phyloP scores from a whole-genome alignment of 345 rosid genomes.

The Gossypioides kirkii region DNA sequence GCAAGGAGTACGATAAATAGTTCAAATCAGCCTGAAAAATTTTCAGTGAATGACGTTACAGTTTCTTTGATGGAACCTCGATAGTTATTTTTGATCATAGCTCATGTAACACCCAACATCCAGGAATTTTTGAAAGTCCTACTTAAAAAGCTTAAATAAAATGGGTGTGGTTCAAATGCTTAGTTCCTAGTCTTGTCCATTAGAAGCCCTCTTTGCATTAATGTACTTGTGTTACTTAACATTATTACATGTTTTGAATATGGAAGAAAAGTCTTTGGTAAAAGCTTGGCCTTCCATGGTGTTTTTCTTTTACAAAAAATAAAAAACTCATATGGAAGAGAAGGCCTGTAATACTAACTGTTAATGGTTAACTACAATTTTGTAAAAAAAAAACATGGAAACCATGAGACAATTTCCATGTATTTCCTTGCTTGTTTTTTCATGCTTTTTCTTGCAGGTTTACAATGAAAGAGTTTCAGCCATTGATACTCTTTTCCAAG shows the following conservation, averaged over 20 bases:
- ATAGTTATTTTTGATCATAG: not conserved
- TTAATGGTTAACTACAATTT: not conserved
- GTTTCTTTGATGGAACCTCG: not conserved
- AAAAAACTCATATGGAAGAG: not conserved
- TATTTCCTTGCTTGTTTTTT: not conserved
- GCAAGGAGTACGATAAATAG: not conserved
- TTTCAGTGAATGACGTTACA: not conserved
- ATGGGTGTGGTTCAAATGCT: too few relatives aligned
- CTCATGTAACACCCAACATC: too few relatives aligned
- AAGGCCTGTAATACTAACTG: not conserved
- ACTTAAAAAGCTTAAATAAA: too few relatives aligned
- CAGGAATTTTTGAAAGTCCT: not conserved
- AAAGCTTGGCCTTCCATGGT: too few relatives aligned
- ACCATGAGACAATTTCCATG: not conserved
- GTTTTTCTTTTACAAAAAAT: too few relatives aligned
- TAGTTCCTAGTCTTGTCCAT: too few relatives aligned
- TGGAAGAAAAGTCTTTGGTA: too few relatives aligned
- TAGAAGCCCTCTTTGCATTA: too few relatives aligned
- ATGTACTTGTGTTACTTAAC: too few relatives aligned
- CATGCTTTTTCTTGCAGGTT: not conserved
- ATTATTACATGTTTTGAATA: too few relatives aligned
- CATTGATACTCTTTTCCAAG: constrained; percentile 4
- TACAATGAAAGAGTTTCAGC: not conserved
- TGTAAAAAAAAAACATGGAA: not conserved
- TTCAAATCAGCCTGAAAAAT: not conserved